Conservation (phyloP, 345 rosid genomes). For the Populus deltoides region DNA sequence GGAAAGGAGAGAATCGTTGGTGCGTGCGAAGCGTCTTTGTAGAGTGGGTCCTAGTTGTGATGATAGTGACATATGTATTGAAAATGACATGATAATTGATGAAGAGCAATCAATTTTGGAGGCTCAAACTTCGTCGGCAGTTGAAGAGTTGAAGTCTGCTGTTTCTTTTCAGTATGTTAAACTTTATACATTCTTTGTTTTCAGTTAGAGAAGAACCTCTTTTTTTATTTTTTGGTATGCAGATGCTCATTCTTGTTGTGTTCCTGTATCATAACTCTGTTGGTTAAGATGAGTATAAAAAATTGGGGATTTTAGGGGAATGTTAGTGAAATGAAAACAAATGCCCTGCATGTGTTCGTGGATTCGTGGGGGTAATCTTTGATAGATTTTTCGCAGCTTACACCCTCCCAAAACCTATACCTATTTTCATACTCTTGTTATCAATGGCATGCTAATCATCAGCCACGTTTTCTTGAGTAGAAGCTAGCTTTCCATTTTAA, state of each 20-base stretch:
- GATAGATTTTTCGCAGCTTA: not conserved
- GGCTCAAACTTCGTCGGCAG: slow-evolving; percentile 58
- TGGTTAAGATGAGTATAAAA: not conserved
- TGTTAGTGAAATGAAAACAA: not conserved
- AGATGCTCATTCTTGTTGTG: not conserved
- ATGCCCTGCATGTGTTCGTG: not conserved
- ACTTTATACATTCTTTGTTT: not conserved
- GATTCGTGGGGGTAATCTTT: not conserved
- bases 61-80: slow-evolving; percentile 32
- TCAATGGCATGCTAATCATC: too few species aligned
- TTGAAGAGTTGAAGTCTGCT: slow-evolving; percentile 70
- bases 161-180: slow-evolving; percentile 62
- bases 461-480: too few species aligned
- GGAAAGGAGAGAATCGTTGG: slow-evolving; percentile 80
- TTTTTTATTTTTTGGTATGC: not conserved
- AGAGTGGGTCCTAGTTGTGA: slow-evolving; percentile 61
- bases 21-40: slow-evolving; percentile 84
- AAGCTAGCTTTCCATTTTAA: too few species aligned
- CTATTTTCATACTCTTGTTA: too few species aligned
- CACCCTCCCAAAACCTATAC: too few species aligned
- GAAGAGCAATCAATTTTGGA: slow-evolving; percentile 75
- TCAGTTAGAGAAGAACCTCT: not conserved
- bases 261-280: not conserved
- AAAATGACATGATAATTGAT: slow-evolving; percentile 69
- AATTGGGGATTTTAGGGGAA: not conserved